A percentile compares a stretch with the other conserved stretches of the same genome.
These are phyloP conservation scores for Candida odintsovae DNA, from an alignment of 805 yeast genomes.

Conservation along the genomic window DNA sequence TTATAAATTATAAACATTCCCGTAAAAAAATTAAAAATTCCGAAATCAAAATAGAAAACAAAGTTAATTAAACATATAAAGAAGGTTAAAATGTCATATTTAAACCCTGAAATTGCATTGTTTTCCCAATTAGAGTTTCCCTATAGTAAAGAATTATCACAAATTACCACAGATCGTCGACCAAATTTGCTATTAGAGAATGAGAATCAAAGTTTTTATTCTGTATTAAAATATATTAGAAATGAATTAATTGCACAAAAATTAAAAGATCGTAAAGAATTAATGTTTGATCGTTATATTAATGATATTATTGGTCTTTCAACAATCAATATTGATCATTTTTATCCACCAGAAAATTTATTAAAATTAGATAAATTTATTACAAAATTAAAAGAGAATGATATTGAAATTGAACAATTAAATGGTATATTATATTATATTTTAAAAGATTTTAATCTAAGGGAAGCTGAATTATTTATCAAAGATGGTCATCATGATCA, in stretches of 20 bases:
- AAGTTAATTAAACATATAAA: neutral
- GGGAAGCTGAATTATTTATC: slow-evolving; percentile 15
- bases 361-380: slow-evolving; percentile 14
- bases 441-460: slow-evolving; percentile 19
- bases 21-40: neutral
- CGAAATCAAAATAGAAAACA: neutral
- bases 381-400: slow-evolving; percentile 4
- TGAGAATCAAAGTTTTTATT: slow-evolving; percentile 16
- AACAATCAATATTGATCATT: slow-evolving; percentile 5
- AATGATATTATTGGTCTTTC: slow-evolving; percentile 11
- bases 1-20: no score
- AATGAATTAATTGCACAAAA: slow-evolving; percentile 14
- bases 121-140: slow-evolving; percentile 18
- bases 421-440: slow-evolving; percentile 18
- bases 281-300: slow-evolving; percentile 17
- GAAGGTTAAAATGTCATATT: neutral
- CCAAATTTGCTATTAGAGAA: slow-evolving; percentile 19
- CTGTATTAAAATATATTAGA: slow-evolving; percentile 18
- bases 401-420: slow-evolving; percentile 8
- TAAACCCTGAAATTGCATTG: slow-evolving; percentile 3
- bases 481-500: slow-evolving; percentile 2
- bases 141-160: slow-evolving; percentile 16
- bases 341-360: slow-evolving; percentile 22
- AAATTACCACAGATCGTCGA: slow-evolving; percentile 9
- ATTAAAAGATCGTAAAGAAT: slow-evolving; percentile 8